Percentiles rank a stretch among this genome's conserved stretches.
Conservation (phyloP, 2,329 filamentous ascomycete genomes). For the Fusarium papillatum region DNA sequence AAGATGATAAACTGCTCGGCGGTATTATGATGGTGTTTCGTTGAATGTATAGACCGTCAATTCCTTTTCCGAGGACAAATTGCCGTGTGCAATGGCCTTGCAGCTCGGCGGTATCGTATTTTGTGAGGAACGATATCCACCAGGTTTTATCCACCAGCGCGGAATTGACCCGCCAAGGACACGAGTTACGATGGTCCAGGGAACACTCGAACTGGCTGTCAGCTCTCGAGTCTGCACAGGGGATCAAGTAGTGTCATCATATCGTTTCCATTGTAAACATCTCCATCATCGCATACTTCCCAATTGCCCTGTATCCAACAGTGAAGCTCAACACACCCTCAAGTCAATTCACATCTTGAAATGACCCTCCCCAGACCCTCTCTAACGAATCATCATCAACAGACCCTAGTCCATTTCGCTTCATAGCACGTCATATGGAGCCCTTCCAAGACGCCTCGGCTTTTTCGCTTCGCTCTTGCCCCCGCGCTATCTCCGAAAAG, state of each 20-base stretch:
- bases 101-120: neutral
- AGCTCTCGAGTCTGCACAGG: neutral
- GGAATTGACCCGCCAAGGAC: neutral
- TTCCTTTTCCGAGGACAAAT: neutral
- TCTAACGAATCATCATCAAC: neutral
- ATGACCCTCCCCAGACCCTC: neutral
- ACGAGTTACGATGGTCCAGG: no score
- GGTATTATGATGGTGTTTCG: neutral
- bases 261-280: neutral
- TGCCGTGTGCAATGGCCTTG: neutral
- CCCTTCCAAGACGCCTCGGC: neutral
- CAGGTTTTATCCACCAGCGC: neutral
- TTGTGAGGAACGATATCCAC: neutral
- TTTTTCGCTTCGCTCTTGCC: neutral
- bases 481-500: slow-evolving; percentile 1
- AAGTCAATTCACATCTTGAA: neutral
- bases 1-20: neutral
- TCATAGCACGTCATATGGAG: neutral
- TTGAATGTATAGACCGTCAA: neutral
- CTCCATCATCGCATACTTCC: neutral
- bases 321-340: neutral
- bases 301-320: neutral
- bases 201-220: neutral
- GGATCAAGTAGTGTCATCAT: neutral
- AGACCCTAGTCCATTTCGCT: neutral